Percentiles rank a stretch among this genome's conserved stretches.
phyloP scores from a whole-genome alignment of 1,139 yeast species.

The Suhomyces maxii region DNA sequence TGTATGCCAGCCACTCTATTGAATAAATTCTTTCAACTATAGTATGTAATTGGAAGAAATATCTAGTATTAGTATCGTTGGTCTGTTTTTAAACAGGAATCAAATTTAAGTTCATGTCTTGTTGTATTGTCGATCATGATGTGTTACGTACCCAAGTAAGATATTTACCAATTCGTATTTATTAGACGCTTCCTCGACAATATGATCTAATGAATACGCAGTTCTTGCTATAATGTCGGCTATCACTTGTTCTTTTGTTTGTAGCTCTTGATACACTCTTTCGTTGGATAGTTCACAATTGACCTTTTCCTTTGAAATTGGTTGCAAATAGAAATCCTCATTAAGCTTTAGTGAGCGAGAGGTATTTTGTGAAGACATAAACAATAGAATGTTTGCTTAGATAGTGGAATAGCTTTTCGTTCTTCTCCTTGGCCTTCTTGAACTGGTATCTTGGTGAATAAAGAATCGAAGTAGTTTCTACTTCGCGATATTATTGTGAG shows the following conservation, averaged over 20 bases:
- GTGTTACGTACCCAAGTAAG: background rate
- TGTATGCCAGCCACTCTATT: background rate
- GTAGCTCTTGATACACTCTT: background rate
- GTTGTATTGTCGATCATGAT: no score
- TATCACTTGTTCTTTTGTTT: background rate
- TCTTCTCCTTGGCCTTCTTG: no score
- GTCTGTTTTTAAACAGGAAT: no score
- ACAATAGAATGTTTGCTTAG: no score
- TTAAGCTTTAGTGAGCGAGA: background rate
- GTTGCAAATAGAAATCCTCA: slow-evolving; percentile 7
- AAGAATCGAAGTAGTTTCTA: no score
- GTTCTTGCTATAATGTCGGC: background rate
- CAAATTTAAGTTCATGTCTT: no score
- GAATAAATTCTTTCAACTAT: background rate
- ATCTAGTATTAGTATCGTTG: background rate
- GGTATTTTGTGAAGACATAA: no score
- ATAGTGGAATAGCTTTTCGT: no score
- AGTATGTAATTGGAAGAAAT: background rate
- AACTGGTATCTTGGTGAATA: no score
- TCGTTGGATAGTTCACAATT: background rate
- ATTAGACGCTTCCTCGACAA: background rate
- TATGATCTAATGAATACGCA: background rate
- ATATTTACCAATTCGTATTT: background rate
- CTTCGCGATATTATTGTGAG: no score
- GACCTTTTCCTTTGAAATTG: background rate